phyloP scores from a whole-genome alignment of 2,329 filamentous ascomycete species.

The Fusarium sp. region DNA sequence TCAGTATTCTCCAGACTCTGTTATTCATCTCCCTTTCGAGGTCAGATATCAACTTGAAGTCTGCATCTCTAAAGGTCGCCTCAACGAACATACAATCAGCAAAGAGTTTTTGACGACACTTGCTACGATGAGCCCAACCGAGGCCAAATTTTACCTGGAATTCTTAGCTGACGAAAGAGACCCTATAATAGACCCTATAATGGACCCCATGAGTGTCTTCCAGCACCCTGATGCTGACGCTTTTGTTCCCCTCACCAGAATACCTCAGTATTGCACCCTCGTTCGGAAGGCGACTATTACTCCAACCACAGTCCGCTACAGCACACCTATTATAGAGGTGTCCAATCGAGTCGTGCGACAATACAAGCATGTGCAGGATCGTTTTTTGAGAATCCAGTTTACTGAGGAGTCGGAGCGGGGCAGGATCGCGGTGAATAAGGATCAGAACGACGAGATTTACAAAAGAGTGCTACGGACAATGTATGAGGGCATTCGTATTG shows the following conservation, averaged over 20 bases:
- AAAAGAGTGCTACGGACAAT: constrained; percentile 80
- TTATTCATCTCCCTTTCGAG: constrained; percentile 72
- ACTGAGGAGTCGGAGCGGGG: constrained; percentile 81
- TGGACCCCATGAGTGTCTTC: constrained; percentile 82
- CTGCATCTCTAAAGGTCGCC: constrained; percentile 83
- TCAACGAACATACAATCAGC: constrained; percentile 83
- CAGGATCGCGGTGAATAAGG: constrained; percentile 67
- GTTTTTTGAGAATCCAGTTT: constrained; percentile 92
- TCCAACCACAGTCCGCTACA: constrained; percentile 85
- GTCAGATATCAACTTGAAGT: constrained; percentile 94
- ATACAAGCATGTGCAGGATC: constrained; percentile 77
- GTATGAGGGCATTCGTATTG: constrained; percentile 84
- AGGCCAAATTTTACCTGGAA: constrained; percentile 79
- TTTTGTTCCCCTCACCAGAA: constrained; percentile 63
- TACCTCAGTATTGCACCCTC: constrained; percentile 81
- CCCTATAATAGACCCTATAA: constrained; percentile 72
- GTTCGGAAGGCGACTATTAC: constrained; percentile 86
- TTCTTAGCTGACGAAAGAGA: constrained; percentile 77
- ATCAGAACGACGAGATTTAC: constrained; percentile 79
- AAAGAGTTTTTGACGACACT: constrained; percentile 77
- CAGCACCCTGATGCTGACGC: constrained; percentile 64
- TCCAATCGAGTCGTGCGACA: constrained; percentile 89
- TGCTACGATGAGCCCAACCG: constrained; percentile 57
- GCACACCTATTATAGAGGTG: constrained; percentile 84
- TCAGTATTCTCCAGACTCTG: constrained; percentile 27